Evolutionary conservation across 2,329 filamentous ascomycete species (phyloP).

Genomic region (Sarocladium strictum): DNA sequence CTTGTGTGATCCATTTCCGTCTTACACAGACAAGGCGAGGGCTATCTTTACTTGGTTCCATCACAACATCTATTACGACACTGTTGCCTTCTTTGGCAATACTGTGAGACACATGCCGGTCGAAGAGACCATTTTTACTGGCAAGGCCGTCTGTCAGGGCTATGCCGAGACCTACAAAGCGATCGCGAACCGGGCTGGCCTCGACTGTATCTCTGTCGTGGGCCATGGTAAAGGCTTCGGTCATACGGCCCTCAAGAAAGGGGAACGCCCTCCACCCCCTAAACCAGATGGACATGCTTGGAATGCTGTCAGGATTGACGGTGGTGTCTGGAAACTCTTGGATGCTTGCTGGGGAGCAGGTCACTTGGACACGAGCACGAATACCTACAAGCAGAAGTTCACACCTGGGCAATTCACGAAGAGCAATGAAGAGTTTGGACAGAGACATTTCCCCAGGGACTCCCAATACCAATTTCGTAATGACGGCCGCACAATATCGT

Average conservation of each 20-base stretch:
- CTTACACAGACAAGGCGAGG: conserved; percentile 82
- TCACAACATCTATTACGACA: conserved; percentile 86
- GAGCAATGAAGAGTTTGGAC: conserved; percentile 74
- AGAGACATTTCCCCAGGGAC: conserved; percentile 72
- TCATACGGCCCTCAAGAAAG: conserved; percentile 55
- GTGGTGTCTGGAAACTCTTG: conserved; percentile 83
- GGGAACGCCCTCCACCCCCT: conserved; percentile 58
- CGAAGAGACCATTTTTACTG: conserved; percentile 66
- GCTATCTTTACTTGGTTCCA: conserved; percentile 94
- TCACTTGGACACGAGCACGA: conserved; percentile 44
- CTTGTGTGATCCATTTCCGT: conserved; percentile 74
- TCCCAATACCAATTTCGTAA: conserved; percentile 63
- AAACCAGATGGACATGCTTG: conserved; percentile 70
- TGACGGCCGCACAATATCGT: conserved; percentile 62
- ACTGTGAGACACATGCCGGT: conserved; percentile 62
- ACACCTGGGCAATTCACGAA: conserved; percentile 53
- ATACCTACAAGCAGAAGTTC: conserved; percentile 63
- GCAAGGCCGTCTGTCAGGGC: conserved; percentile 84
- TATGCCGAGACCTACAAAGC: conserved; percentile 79
- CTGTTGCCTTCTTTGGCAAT: conserved; percentile 68
- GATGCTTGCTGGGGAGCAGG: conserved; percentile 94
- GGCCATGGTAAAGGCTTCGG: conserved; percentile 88
- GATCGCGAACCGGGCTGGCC: conserved; percentile 70
- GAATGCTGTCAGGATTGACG: conserved; percentile 87
- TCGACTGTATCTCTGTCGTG: conserved; percentile 67